Evolutionary conservation across 164 flowering plant genomes (phyloP).

Genomic region (Sextonia rubra): DNA sequence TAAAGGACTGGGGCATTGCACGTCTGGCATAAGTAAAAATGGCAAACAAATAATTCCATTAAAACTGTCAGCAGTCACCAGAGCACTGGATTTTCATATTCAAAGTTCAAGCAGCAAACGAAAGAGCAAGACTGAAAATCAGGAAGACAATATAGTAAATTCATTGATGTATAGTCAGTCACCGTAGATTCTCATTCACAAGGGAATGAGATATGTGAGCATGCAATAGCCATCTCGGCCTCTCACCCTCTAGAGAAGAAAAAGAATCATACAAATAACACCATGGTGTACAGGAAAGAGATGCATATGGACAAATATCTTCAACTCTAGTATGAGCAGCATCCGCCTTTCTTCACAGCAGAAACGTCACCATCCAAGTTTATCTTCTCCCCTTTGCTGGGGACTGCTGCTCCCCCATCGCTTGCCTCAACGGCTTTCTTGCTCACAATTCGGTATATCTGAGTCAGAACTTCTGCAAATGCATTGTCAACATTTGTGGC

Average conservation of each 20-base stretch:
- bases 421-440: constrained; percentile 61
- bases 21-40: no score
- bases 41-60: no score
- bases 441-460: constrained; percentile 68
- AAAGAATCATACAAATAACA: not conserved
- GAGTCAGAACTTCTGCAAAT: constrained; percentile 66
- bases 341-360: constrained; percentile 45
- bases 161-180: no score
- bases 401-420: constrained; percentile 47
- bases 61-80: no score
- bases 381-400: constrained; percentile 57
- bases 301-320: constrained; percentile 11
- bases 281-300: not conserved
- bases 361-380: constrained; percentile 48
- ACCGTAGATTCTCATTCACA: no score
- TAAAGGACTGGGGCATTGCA: no score
- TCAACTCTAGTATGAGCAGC: constrained; percentile 56
- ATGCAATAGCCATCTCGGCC: not conserved
- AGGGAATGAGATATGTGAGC: no score
- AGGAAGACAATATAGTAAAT: no score
- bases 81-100: no score
- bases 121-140: no score
- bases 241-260: not conserved
- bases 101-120: no score
- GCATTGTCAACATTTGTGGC: constrained; percentile 76